Base-by-base conservation (phyloP, 2,329 filamentous ascomycete genomes). In the Alternaria alternata region DNA sequence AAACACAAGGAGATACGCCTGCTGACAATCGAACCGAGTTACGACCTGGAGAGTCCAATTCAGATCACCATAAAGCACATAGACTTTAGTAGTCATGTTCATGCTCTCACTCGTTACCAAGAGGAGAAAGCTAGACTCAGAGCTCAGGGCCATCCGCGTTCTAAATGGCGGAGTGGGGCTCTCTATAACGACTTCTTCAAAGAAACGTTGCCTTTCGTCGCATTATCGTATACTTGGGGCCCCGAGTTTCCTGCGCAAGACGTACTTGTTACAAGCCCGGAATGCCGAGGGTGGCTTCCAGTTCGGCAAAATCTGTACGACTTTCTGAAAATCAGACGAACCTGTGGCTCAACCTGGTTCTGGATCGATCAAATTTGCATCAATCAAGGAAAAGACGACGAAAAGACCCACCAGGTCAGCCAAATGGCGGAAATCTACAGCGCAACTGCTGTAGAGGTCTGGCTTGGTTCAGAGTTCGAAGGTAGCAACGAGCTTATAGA, bases 1-100 rank as follows among this genome's bases (percentile, higher is more conserved):
- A n/a, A n/a, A n/a, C n/a, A n/a, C n/a, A n/a, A n/a, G n/a, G 46
- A 48, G 28, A 48, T 48, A 48, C 46, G 46, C 18, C 7, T 48
- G 1, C 2, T 48, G 1, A 48, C 2, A 12, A 48, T 48, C 18
- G 12, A 34, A 22, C 18, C 12, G 14, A 49, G 1, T 7, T 7
- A 8, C 7, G 30, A 36, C 2, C 30, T 20, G 1, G 34, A 14
- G 3, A 36, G 46, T 0, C 46, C 46, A 4, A 26, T 49, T 8
- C 30, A 49, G 1, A n/a, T 49, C 14, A 49, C 14, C 8, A 24
- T 49, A 1, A 4, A 26, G 46, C 7, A 36, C 5, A 14, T 36
- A 8, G 30, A 49, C 1, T 24, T 49, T 1, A 36, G 30, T 36
- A 5, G 1, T n/a, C 46, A 11, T 0, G 8, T 6, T 4, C 0